Conservation (phyloP, 2,329 filamentous ascomycete genomes). For the Pseudogymnoascus sp. region DNA sequence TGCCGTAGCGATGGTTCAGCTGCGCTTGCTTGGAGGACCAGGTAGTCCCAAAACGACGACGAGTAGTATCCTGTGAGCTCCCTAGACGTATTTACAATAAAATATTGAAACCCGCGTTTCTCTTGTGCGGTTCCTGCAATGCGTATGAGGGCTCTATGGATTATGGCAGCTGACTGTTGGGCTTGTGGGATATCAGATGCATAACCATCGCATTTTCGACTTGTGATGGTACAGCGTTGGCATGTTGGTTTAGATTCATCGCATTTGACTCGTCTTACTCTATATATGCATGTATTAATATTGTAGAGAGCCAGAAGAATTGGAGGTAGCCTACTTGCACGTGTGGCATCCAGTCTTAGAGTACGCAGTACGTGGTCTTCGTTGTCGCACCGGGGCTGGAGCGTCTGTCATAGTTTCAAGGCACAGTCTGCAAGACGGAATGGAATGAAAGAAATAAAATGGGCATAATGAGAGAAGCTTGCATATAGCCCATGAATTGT, state of each 20-base stretch:
- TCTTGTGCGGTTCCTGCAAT: conserved; percentile 22
- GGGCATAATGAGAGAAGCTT: neutral
- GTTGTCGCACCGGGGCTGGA: neutral
- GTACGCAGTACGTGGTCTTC: neutral
- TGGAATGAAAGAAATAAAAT: neutral
- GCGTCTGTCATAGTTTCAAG: neutral
- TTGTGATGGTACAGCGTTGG: conserved; percentile 22
- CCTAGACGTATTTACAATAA: conserved; percentile 21
- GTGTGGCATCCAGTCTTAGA: conserved; percentile 21
- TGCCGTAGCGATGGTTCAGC: conserved; percentile 23
- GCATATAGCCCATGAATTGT: neutral
- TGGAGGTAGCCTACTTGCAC: conserved; percentile 20
- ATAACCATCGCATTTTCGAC: conserved; percentile 24
- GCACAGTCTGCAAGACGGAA: neutral
- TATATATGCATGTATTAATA: conserved; percentile 14
- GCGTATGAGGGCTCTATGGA: neutral
- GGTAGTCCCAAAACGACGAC: conserved; percentile 22
- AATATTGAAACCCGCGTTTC: conserved; percentile 24
- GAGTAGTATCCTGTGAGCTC: conserved; percentile 25
- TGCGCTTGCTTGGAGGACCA: conserved; percentile 24
- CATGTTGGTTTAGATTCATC: conserved; percentile 27
- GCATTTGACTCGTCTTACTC: conserved; percentile 27
- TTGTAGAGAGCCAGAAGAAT: neutral
- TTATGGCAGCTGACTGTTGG: neutral
- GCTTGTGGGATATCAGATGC: neutral